Percentiles rank a stretch among this genome's conserved stretches.
Conservation (phyloP, 1,284 basidiomycete genomes). For the Boletus smithii region DNA sequence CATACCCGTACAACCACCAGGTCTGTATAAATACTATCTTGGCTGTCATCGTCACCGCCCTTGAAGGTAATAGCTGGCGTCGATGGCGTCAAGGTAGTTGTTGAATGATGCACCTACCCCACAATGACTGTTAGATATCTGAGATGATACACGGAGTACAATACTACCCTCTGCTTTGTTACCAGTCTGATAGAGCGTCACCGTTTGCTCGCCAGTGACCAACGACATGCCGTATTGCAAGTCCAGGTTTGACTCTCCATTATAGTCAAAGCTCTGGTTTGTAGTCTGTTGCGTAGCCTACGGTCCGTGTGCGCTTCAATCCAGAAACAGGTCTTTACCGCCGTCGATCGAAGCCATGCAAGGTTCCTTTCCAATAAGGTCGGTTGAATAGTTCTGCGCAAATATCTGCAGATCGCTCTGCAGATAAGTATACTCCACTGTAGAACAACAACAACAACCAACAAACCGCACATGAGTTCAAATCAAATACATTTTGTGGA, state of each 20-base stretch:
- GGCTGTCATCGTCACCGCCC: constrained; percentile 52
- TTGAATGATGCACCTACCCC: constrained; percentile 42
- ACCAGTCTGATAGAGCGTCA: constrained; percentile 48
- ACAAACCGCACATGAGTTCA: background rate
- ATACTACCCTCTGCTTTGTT: constrained; percentile 38
- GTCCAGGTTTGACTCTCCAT: constrained; percentile 55
- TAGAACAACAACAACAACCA: constrained; percentile 7
- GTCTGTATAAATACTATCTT: constrained; percentile 54
- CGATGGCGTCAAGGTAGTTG: constrained; percentile 46
- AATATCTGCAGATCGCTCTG: constrained; percentile 43
- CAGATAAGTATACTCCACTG: constrained; percentile 46
- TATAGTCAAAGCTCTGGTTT: constrained; percentile 37
- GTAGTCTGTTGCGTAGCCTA: constrained; percentile 32
- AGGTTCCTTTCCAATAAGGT: constrained; percentile 12
- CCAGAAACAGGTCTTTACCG: constrained; percentile 3
- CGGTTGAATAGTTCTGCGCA: constrained; percentile 31
- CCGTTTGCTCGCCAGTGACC: constrained; percentile 37
- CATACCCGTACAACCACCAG: constrained; percentile 39
- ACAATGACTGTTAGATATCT: background rate
- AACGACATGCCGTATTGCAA: constrained; percentile 49
- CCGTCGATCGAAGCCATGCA: constrained; percentile 20
- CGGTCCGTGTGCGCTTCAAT: constrained; percentile 3
- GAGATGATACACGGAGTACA: background rate
- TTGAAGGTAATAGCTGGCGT: constrained; percentile 56
- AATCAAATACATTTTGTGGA: background rate